Percentiles rank a stretch among this genome's conserved stretches.
Conservation (phyloP, 2,329 filamentous ascomycete genomes). For the Coniochaeta prunicola region DNA sequence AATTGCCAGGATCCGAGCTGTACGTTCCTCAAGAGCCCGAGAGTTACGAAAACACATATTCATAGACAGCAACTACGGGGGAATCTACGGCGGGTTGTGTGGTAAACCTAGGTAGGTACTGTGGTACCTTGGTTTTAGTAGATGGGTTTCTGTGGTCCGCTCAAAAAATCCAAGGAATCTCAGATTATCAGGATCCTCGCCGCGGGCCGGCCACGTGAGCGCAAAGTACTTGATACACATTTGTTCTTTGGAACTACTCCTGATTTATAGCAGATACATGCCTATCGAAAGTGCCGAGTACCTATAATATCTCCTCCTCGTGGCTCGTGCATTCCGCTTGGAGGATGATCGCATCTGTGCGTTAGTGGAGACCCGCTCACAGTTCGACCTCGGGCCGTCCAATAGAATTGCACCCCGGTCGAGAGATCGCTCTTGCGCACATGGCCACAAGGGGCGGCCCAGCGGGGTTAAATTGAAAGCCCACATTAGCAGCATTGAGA, state of each 20-base stretch:
- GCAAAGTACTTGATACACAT: neutral
- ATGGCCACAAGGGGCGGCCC: neutral
- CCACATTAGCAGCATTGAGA: neutral
- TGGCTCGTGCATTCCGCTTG: slow-evolving; percentile 1
- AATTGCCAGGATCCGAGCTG: neutral
- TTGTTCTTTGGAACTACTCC: neutral
- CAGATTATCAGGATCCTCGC: neutral
- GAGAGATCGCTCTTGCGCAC: neutral
- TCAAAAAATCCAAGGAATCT: neutral
- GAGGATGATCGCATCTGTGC: neutral
- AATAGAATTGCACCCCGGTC: neutral
- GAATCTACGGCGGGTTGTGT: no score
- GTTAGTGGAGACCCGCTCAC: neutral
- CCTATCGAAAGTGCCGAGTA: neutral
- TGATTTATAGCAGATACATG: neutral
- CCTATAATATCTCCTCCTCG: neutral
- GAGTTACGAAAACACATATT: no score
- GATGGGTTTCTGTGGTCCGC: no score
- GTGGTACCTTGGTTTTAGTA: no score
- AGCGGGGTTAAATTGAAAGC: neutral
- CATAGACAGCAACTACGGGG: no score
- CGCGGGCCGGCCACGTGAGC: neutral
- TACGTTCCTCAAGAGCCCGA: no score
- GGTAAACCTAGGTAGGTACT: no score
- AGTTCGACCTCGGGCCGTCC: neutral